Percentiles rank a stretch among this genome's conserved stretches.
These are phyloP conservation scores for Tagetes erecta DNA, from an alignment of 129 eudicot genomes.

Conservation along the genomic window DNA sequence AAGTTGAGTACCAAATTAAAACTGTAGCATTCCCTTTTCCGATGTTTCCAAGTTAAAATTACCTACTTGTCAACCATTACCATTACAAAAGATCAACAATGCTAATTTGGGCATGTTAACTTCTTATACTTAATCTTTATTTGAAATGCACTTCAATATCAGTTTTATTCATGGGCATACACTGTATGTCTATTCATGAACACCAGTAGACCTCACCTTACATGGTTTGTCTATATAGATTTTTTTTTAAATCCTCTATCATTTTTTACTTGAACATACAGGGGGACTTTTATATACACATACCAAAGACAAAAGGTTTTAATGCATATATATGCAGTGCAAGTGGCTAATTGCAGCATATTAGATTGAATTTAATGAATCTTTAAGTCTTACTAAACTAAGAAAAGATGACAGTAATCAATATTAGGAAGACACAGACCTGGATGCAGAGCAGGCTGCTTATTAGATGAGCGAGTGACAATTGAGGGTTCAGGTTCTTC, in stretches of 20 bases:
- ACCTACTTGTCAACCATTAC: neutral
- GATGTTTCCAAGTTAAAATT: neutral
- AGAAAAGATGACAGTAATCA: slow-evolving; percentile 13
- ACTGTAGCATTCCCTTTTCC: neutral
- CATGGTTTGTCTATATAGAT: neutral
- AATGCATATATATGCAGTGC: neutral
- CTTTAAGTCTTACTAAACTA: neutral
- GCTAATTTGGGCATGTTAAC: neutral
- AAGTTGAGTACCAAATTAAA: neutral
- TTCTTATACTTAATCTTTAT: neutral
- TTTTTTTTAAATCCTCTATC: neutral
- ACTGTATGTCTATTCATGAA: neutral
- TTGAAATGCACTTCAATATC: neutral
- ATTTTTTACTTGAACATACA: neutral
- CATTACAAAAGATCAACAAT: neutral
- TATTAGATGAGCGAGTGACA: slow-evolving; percentile 47
- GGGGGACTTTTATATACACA: neutral
- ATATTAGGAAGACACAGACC: slow-evolving; percentile 39
- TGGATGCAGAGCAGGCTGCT: slow-evolving; percentile 48
- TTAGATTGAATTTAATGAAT: neutral
- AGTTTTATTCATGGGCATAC: neutral
- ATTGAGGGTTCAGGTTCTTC: slow-evolving; percentile 50
- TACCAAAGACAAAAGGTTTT: neutral
- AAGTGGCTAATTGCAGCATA: slow-evolving; percentile 13
- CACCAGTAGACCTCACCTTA: neutral